A percentile compares a stretch with the other conserved stretches of the same genome.
Conservation (phyloP, 352 stramenopile species). For the Phytopythium mirpurense region DNA sequence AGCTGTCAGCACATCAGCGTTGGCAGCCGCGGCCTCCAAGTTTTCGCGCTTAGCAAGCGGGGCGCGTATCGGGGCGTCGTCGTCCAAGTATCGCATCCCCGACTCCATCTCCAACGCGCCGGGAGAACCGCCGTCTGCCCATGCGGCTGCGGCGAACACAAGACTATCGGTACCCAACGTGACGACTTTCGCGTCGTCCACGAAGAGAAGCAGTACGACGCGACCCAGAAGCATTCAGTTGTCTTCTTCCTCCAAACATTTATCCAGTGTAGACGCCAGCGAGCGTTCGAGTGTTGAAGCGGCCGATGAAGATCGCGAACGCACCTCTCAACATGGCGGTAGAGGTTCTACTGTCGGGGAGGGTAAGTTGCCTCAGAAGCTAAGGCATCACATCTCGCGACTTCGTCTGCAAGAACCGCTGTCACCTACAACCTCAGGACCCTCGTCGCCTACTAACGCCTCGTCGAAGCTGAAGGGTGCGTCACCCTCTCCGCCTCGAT, state of each 20-base stretch:
- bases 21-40: not conserved
- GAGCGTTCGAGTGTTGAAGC: not conserved
- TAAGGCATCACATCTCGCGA: not conserved
- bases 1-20: not conserved
- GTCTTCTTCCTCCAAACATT: not conserved
- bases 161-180: not conserved
- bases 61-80: not conserved
- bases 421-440: not conserved
- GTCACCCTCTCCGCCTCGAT: conserved; percentile 8
- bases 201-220: not conserved
- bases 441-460: conserved; percentile 9
- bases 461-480: conserved; percentile 9
- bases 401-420: not conserved
- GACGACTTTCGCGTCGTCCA: not conserved
- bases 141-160: not conserved
- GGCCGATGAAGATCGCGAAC: not conserved
- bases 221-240: not conserved
- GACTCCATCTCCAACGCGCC: not conserved
- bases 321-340: not conserved
- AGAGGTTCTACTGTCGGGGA: not conserved
- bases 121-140: not conserved
- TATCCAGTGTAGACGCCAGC: too few species aligned
- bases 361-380: not conserved
- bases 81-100: not conserved
- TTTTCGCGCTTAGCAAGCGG: not conserved